phyloP scores from a whole-genome alignment of 2,329 filamentous ascomycete genomes.

The Aciculosporium take region DNA sequence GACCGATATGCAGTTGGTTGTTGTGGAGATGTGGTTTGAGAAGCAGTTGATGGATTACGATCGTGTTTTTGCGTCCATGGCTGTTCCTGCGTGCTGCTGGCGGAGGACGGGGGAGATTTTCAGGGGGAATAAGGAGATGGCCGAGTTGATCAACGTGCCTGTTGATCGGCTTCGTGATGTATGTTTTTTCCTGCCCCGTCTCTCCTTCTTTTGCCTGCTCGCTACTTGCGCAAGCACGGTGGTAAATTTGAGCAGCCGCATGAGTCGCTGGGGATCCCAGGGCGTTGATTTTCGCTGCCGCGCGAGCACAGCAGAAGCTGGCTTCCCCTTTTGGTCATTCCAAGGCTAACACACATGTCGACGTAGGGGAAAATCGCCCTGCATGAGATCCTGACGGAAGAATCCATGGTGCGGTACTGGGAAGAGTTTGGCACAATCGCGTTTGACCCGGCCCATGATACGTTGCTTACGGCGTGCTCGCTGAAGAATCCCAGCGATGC shows the following conservation, averaged over 20 bases:
- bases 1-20: conserved; percentile 85
- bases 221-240: too few relatives aligned
- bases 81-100: conserved; percentile 95
- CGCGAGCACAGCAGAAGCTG: not conserved
- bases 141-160: conserved; percentile 82
- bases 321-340: not conserved
- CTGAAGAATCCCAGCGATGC: conserved; percentile 66
- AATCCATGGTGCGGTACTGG: conserved; percentile 93
- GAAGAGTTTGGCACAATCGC: conserved; percentile 98
- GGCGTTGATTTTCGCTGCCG: too few relatives aligned
- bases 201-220: too few relatives aligned
- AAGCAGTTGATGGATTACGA: conserved; percentile 94
- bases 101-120: conserved; percentile 94
- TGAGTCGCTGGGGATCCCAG: too few relatives aligned
- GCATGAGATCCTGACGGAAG: conserved; percentile 90
- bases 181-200: conserved; percentile 28
- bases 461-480: conserved; percentile 83
- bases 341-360: not conserved
- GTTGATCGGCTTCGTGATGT: conserved; percentile 86
- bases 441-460: conserved; percentile 87
- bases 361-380: conserved; percentile 77
- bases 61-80: conserved; percentile 97
- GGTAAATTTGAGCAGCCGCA: too few relatives aligned
- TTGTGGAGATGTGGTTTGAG: conserved; percentile 99
- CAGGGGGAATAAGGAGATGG: conserved; percentile 96